A percentile compares a stretch with the other conserved stretches of the same genome.
phyloP scores from a whole-genome alignment of 2,329 filamentous ascomycete species.

The Colletotrichum lini region DNA sequence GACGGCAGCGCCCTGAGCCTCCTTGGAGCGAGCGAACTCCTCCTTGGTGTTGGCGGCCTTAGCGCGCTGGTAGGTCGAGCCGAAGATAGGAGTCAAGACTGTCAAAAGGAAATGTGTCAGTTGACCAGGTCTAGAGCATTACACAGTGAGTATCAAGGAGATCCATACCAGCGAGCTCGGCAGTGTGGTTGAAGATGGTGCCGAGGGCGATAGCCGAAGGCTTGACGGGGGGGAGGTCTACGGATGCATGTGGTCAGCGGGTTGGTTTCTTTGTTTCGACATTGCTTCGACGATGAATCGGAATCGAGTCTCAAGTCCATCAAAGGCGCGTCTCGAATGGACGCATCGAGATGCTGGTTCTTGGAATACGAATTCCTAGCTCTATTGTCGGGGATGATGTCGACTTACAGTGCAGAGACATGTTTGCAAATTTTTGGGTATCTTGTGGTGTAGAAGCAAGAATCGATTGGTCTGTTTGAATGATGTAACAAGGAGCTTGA shows the following conservation, averaged over 20 bases:
- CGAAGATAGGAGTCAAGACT: constrained; percentile 90
- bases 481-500: background rate
- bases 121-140: constrained; percentile 9
- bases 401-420: constrained; percentile 73
- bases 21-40: constrained; percentile 95
- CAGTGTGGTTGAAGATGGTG: constrained; percentile 94
- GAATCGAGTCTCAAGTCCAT: background rate
- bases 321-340: background rate
- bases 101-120: constrained; percentile 5
- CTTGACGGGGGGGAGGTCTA: constrained; percentile 84
- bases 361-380: background rate
- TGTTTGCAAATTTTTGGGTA: constrained; percentile 52
- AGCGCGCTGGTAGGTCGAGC: constrained; percentile 93
- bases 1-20: constrained; percentile 87
- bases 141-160: background rate
- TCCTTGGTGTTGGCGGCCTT: constrained; percentile 94
- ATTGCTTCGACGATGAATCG: background rate
- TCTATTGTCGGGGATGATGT: background rate
- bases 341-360: too few species aligned
- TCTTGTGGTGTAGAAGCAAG: constrained; percentile 31
- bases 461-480: constrained; percentile 30
- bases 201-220: constrained; percentile 97
- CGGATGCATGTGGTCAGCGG: constrained; percentile 5
- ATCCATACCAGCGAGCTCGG: constrained; percentile 77
- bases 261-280: background rate